These are phyloP conservation scores for Chionographis japonica DNA, from an alignment of 106 monocot genomes.

Conservation along the genomic window DNA sequence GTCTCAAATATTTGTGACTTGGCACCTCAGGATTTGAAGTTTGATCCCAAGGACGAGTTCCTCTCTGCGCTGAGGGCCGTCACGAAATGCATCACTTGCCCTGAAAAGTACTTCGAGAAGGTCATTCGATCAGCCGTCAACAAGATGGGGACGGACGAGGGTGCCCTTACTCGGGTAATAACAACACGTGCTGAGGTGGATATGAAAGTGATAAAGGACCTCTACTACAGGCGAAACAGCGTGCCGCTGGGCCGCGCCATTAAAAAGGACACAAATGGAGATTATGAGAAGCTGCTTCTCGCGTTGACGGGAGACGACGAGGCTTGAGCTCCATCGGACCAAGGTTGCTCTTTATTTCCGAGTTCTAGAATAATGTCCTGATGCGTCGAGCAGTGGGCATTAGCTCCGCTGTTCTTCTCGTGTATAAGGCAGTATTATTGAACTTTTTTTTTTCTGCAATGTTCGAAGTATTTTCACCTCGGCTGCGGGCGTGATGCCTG, in stretches of 20 bases:
- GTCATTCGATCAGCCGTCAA: slow-evolving; percentile 46
- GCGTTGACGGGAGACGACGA: slow-evolving; percentile 38
- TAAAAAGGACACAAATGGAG: slow-evolving; percentile 52
- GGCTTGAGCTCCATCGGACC: slow-evolving; percentile 5
- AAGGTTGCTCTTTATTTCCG: too few species aligned
- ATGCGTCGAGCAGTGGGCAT: too few species aligned
- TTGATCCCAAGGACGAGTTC: slow-evolving; percentile 59
- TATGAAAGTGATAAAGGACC: slow-evolving; percentile 47
- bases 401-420: too few species aligned
- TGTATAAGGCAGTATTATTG: too few species aligned
- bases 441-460: too few species aligned
- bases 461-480: too few species aligned
- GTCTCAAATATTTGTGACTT: not conserved
- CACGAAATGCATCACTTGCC: slow-evolving; percentile 32
- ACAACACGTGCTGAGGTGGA: slow-evolving; percentile 69
- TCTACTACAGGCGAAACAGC: slow-evolving; percentile 67
- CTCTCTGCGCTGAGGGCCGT: slow-evolving; percentile 43
- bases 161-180: slow-evolving; percentile 58
- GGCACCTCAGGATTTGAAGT: slow-evolving; percentile 56
- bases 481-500: too few species aligned
- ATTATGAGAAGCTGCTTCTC: slow-evolving; percentile 63
- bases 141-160: slow-evolving; percentile 68
- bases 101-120: slow-evolving; percentile 69
- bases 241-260: slow-evolving; percentile 42
- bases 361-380: too few species aligned